Conservation (phyloP, 78 protist species). For the Isochrysis galbana region DNA sequence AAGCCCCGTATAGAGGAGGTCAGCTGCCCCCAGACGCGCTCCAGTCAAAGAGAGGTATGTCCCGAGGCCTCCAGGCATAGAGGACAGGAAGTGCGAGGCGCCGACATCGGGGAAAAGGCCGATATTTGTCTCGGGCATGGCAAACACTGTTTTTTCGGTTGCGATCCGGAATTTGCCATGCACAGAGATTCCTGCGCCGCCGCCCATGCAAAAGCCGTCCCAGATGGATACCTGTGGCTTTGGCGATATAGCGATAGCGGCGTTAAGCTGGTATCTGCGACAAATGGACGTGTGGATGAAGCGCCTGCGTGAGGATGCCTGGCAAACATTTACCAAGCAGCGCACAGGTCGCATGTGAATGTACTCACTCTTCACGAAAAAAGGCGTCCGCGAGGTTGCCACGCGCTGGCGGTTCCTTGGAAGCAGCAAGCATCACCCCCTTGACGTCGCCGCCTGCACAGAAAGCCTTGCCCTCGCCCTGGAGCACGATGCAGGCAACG, state of each 20-base stretch:
- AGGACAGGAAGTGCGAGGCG: not conserved
- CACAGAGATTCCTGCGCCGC: constrained; percentile 80
- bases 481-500: not conserved
- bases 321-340: too few species aligned
- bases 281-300: too few species aligned
- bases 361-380: constrained; percentile 83
- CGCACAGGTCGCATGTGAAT: too few species aligned
- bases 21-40: constrained; percentile 34
- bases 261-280: constrained; percentile 72
- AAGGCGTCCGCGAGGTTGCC: constrained; percentile 44
- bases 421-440: constrained; percentile 30
- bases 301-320: too few species aligned
- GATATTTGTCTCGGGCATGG: constrained; percentile 87
- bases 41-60: constrained; percentile 84
- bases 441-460: constrained; percentile 88
- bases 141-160: constrained; percentile 82
- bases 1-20: constrained; percentile 7
- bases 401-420: not conserved
- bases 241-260: constrained; percentile 49
- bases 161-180: constrained; percentile 76
- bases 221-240: constrained; percentile 75
- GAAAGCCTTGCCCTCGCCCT: constrained; percentile 22
- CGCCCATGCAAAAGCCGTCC: constrained; percentile 84
- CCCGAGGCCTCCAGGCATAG: constrained; percentile 44
- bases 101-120: constrained; percentile 70